Conservation (phyloP, 345 rosid species). For the Eucalyptus melliodora region DNA sequence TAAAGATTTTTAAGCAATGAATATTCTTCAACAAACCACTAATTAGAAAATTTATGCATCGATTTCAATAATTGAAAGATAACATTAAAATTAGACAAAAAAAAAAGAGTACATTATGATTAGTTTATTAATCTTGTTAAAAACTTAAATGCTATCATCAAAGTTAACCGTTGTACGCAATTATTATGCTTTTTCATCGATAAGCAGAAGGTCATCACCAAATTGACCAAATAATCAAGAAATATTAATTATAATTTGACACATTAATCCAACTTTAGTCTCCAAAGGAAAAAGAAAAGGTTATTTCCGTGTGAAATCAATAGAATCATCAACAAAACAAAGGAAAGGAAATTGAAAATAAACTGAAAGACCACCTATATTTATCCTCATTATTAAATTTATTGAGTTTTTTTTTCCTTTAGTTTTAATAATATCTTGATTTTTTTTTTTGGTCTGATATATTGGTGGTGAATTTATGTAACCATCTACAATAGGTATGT, state of each 20-base stretch:
- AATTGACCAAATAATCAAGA: neutral
- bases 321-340: too few species aligned
- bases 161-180: rapidly evolving
- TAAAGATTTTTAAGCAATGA: neutral
- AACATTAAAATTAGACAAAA: neutral
- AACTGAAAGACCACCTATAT: too few species aligned
- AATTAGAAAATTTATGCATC: neutral
- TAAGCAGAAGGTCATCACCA: neutral
- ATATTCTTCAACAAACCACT: neutral
- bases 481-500: too few species aligned
- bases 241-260: neutral
- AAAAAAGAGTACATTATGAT: neutral
- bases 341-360: too few species aligned
- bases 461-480: too few species aligned
- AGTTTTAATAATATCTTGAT: too few species aligned
- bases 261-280: neutral
- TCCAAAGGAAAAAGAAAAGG: neutral
- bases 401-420: too few species aligned
- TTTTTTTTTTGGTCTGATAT: too few species aligned
- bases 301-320: neutral
- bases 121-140: neutral
- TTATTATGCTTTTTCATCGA: neutral
- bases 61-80: neutral
- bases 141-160: neutral
- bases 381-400: too few species aligned